Conservation (phyloP, 2,329 filamentous ascomycete species). For the Sclerotinia trifoliorum region DNA sequence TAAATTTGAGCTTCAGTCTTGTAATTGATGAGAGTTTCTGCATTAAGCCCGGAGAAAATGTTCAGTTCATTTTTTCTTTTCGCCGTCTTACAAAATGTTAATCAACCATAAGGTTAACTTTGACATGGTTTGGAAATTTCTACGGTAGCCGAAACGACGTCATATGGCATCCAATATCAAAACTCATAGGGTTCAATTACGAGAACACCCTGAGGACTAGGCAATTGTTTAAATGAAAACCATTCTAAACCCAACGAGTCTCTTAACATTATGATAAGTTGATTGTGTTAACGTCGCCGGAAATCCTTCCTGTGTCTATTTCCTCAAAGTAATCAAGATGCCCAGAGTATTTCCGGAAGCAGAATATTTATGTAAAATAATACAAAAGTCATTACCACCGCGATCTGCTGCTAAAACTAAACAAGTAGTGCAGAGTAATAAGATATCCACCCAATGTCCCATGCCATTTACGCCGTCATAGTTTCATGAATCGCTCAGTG, state of each 20-base stretch:
- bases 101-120: not conserved
- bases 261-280: slow-evolving; percentile 9
- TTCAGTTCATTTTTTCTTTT: slow-evolving; percentile 11
- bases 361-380: slow-evolving; percentile 22
- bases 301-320: slow-evolving; percentile 21
- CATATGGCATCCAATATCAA: slow-evolving; percentile 14
- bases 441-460: slow-evolving; percentile 29
- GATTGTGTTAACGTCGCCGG: not conserved
- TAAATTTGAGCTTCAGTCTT: slow-evolving; percentile 2
- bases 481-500: slow-evolving; percentile 35
- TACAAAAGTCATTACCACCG: slow-evolving; percentile 26
- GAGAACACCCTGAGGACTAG: not conserved
- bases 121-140: not conserved
- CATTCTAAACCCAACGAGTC: not conserved
- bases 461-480: slow-evolving; percentile 37
- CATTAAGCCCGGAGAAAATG: slow-evolving; percentile 8
- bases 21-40: not conserved
- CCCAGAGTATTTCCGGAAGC: slow-evolving; percentile 19
- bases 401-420: slow-evolving; percentile 24
- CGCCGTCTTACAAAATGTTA: not conserved
- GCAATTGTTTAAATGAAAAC: not conserved
- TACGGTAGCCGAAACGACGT: slow-evolving; percentile 13
- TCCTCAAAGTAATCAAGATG: slow-evolving; percentile 20
- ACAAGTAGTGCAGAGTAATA: slow-evolving; percentile 27
- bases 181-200: not conserved